A percentile compares a stretch with the other conserved stretches of the same genome.
Conservation (phyloP, 1,284 basidiomycete species). For the Cystobasidiaceae sp. region DNA sequence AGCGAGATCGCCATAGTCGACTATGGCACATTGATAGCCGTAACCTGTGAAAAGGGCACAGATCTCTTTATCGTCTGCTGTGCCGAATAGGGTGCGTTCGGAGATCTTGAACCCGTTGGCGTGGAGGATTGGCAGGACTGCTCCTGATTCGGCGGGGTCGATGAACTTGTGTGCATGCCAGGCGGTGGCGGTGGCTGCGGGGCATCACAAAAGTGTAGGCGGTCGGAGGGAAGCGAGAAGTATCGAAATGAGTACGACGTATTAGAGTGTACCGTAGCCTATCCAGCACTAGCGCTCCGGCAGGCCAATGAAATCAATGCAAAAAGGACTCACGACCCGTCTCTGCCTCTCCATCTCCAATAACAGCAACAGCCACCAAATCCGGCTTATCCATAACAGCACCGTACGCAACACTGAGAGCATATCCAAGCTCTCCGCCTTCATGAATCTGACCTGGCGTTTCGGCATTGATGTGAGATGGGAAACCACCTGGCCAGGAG, state of each 20-base stretch:
- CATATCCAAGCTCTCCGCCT: slow-evolving; percentile 82
- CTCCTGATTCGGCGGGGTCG: slow-evolving; percentile 83
- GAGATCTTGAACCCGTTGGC: slow-evolving; percentile 70
- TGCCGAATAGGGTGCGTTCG: slow-evolving; percentile 77
- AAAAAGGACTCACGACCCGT: slow-evolving; percentile 55
- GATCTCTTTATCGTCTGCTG: slow-evolving; percentile 82
- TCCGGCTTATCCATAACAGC: slow-evolving; percentile 78
- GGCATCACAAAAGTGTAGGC: not conserved
- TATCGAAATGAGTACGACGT: no score
- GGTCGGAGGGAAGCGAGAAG: not conserved
- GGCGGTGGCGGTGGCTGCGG: slow-evolving; percentile 49
- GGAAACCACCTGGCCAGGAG: slow-evolving; percentile 52
- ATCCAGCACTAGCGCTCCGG: no score
- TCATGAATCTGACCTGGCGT: slow-evolving; percentile 84
- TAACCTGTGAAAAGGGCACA: slow-evolving; percentile 58
- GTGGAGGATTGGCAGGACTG: slow-evolving; percentile 79
- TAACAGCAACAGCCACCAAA: slow-evolving; percentile 67
- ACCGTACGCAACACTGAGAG: slow-evolving; percentile 68
- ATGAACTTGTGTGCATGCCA: slow-evolving; percentile 82
- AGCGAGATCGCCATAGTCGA: slow-evolving; percentile 59
- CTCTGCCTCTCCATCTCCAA: slow-evolving; percentile 84
- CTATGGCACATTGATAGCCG: slow-evolving; percentile 75
- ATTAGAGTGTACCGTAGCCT: no score
- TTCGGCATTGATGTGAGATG: slow-evolving; percentile 53
- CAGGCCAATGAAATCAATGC: not conserved